Conservation (phyloP, 1,284 basidiomycete genomes). For the Trichosporon faecale region DNA sequence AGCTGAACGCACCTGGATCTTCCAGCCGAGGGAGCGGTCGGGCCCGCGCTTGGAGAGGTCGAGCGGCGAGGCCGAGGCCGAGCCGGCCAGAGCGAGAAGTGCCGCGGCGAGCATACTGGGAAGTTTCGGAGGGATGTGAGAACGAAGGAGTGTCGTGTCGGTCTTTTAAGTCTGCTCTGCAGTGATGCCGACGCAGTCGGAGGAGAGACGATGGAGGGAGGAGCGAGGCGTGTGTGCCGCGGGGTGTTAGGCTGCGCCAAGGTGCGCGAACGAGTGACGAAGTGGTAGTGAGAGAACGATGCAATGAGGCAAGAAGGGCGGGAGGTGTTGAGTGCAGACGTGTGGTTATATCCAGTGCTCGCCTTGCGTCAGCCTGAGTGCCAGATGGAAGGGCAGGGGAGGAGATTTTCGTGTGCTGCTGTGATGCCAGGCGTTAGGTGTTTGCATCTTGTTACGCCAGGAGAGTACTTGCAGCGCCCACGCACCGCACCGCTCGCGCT, state of each 20-base stretch:
- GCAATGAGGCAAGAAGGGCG: background rate
- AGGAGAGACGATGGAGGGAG: background rate
- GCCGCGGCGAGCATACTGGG: background rate
- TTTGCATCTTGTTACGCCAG: background rate
- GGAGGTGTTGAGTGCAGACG: background rate
- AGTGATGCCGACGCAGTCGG: background rate
- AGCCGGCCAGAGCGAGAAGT: background rate
- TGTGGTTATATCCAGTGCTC: background rate
- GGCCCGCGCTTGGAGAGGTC: background rate
- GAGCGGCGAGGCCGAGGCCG: background rate
- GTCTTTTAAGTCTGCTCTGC: background rate
- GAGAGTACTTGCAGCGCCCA: background rate
- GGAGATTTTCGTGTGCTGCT: background rate
- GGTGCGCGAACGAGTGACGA: background rate
- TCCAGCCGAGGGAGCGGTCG: conserved; percentile 2
- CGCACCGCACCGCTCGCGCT: background rate
- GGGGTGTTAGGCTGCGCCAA: background rate
- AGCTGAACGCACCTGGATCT: background rate
- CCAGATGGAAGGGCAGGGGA: background rate
- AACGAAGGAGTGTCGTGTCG: background rate
- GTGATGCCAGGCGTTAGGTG: background rate
- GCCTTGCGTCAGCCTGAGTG: background rate
- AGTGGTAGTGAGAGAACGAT: background rate
- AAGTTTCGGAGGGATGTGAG: background rate
- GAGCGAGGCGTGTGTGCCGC: background rate